A percentile compares a stretch with the other conserved stretches of the same genome.
phyloP scores from a whole-genome alignment of 2,329 filamentous ascomycete species.

The Sphaerulina populicola region DNA sequence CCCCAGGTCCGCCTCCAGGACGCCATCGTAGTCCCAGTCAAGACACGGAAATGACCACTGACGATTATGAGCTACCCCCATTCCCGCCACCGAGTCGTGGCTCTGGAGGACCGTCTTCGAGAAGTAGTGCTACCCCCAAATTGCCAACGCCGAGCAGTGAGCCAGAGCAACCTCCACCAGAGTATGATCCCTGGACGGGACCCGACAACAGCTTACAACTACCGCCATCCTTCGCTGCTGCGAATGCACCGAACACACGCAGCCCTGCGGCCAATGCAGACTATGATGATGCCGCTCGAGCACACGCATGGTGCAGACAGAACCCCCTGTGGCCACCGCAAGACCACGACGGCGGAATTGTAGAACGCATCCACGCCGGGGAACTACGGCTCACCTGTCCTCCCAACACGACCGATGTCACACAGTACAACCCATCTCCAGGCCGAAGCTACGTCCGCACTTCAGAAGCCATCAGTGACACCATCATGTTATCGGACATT shows the following conservation, averaged over 20 bases:
- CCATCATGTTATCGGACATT: conserved; percentile 57
- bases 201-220: conserved; percentile 70
- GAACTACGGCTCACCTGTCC: conserved; percentile 44
- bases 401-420: conserved; percentile 36
- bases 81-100: conserved; percentile 27
- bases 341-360: conserved; percentile 29
- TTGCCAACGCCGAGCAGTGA: conserved; percentile 13
- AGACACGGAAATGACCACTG: conserved; percentile 13
- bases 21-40: conserved; percentile 14
- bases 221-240: conserved; percentile 53
- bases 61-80: conserved; percentile 27
- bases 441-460: conserved; percentile 44
- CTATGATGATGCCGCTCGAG: conserved; percentile 54
- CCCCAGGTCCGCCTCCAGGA: conserved; percentile 29
- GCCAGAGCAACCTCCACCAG: conserved; percentile 40
- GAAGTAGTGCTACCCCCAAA: conserved; percentile 13
- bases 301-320: conserved; percentile 55
- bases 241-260: conserved; percentile 44
- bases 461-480: conserved; percentile 46
- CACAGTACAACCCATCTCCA: conserved; percentile 39
- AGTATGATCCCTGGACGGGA: conserved; percentile 63
- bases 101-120: conserved; percentile 3
- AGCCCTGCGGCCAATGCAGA: conserved; percentile 64
- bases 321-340: conserved; percentile 53
- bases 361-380: conserved; percentile 42